Evolutionary conservation across 768 basidiomycete species (phyloP).

Genomic region (Mrakia frigida): DNA sequence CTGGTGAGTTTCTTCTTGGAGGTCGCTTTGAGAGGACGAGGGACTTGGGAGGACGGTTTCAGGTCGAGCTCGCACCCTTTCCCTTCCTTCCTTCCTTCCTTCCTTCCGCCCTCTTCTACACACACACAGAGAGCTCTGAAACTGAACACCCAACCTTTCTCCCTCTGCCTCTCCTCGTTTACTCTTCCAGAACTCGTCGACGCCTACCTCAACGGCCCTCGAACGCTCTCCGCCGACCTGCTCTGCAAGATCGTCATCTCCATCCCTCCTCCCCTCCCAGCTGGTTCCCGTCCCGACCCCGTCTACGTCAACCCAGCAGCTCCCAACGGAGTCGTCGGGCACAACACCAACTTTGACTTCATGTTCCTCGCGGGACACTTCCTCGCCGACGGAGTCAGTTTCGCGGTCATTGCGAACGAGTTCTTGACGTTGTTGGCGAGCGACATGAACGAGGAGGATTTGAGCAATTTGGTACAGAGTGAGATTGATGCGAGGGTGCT

Average conservation of each 20-base stretch:
- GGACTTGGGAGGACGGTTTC: background rate
- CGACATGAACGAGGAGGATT: slow-evolving; percentile 31
- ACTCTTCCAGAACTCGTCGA: slow-evolving; percentile 56
- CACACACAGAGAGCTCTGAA: too few species aligned
- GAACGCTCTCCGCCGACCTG: slow-evolving; percentile 62
- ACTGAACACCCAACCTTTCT: slow-evolving; percentile 20
- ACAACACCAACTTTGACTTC: slow-evolving; percentile 54
- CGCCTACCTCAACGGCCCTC: slow-evolving; percentile 67
- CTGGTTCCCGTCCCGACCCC: slow-evolving; percentile 43
- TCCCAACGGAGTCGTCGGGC: slow-evolving; percentile 35
- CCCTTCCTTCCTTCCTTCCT: background rate
- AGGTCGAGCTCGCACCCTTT: background rate
- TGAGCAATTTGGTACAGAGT: slow-evolving; percentile 33
- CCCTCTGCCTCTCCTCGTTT: slow-evolving; percentile 21
- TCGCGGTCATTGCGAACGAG: slow-evolving; percentile 75
- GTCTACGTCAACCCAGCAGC: slow-evolving; percentile 35
- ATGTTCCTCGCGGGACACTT: slow-evolving; percentile 74
- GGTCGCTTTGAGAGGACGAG: background rate
- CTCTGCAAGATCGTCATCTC: slow-evolving; percentile 59
- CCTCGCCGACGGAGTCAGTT: slow-evolving; percentile 79
- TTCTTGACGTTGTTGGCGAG: slow-evolving; percentile 61
- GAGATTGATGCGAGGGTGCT: slow-evolving; percentile 30
- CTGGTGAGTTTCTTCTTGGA: slow-evolving; percentile 49
- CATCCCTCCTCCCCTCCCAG: slow-evolving; percentile 27
- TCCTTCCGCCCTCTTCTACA: background rate